Evolutionary conservation across 2,329 filamentous ascomycete genomes (phyloP), one percentile per base, ranked within the genome.

Genomic region (Xylaria sp.): DNA sequence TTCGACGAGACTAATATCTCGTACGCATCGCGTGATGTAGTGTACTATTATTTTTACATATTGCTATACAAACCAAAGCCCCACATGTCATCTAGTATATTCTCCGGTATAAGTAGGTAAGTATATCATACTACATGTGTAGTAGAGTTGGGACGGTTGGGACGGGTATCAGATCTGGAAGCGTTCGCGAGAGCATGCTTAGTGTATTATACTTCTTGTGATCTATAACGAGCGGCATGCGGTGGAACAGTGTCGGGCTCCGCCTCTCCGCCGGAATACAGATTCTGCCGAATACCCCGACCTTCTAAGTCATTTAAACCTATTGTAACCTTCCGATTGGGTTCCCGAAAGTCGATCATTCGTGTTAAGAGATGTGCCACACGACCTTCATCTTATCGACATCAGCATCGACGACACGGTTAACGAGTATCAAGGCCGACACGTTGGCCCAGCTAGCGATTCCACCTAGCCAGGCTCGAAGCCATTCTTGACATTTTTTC

Each of bases 11-110:
- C 23, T 52, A 62, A 39, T 13, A 52, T 52, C 12, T 13, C 31
- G 56, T 50, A 20, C 8, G 20, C 5, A 60, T 59, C 20, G 50
- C 46, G 46, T 63, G 37, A 56, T 37, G 46, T 28, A 28, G 31
- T 39, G 37, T 44, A 44, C 55, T 44, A 44, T 10, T 25, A 28
- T 9, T 23, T 4, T 39, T 9, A 37, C 34, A 37, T 37, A 37
- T 10, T 37, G 10, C 10, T 37, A 37, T 37, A 54, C 12, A 37
- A 50, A 52, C 23, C 34, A 37, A 37, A 63, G 23, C 61, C 31
- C 28, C 39, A 64, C 31, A 64, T 37, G 7, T 31, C 39, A n/a
- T 10, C 3, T 41, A 28, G n/a, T n/a, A 37, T 55, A 20, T 15
- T 20, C 12, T 18, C 28, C 25, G 18, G 50, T 34, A 54, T 50